phyloP scores from a whole-genome alignment of 225 moss, liverwort and hornwort genomes.

The Neckera pumila region DNA sequence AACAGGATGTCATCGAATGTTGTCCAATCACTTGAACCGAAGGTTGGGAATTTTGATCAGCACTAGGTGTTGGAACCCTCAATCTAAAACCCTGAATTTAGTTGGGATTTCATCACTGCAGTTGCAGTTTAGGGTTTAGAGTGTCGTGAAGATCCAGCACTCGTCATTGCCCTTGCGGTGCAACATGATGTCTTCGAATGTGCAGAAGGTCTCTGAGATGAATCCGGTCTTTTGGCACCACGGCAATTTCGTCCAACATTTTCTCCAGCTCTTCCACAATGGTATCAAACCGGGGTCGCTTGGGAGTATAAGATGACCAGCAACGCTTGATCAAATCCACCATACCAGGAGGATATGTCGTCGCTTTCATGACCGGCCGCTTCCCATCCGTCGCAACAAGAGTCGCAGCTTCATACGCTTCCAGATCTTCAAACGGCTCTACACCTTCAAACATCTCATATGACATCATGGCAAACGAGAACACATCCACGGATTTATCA shows the following conservation, averaged over 20 bases:
- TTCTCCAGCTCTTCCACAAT: conserved; percentile 3
- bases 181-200: not conserved
- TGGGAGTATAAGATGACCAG: conserved; percentile 1
- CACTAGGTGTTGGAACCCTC: not conserved
- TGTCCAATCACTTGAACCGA: not conserved
- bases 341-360: conserved; percentile 41
- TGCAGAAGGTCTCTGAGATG: conserved; percentile 36
- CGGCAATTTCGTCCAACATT: not conserved
- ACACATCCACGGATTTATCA: conserved; percentile 74
- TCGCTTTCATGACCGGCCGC: conserved; percentile 30
- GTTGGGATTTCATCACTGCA: not conserved
- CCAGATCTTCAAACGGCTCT: conserved; percentile 48
- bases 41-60: not conserved
- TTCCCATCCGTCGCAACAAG: conserved; percentile 16
- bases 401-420: conserved; percentile 70
- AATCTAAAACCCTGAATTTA: not conserved
- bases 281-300: conserved; percentile 8
- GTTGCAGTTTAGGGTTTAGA: not conserved
- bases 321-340: conserved; percentile 15
- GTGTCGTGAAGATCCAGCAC: not conserved
- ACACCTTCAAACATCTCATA: conserved; percentile 76
- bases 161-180: not conserved
- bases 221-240: conserved; percentile 4
- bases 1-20: not conserved
- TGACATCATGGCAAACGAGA: conserved; percentile 62